phyloP scores from a whole-genome alignment of 2,329 filamentous ascomycete genomes.

The Exophiala spinifera region DNA sequence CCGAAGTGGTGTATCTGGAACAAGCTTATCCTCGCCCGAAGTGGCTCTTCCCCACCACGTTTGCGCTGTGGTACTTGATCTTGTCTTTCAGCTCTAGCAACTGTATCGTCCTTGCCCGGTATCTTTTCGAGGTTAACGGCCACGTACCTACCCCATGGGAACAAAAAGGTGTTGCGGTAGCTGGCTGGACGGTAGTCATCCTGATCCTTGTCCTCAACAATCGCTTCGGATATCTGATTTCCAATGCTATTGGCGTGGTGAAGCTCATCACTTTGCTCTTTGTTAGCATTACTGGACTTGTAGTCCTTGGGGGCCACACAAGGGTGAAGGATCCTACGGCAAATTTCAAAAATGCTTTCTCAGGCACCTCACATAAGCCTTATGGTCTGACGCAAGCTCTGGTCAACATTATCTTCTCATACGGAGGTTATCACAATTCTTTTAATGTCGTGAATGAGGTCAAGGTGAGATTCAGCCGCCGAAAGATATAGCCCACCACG shows the following conservation, averaged over 20 bases:
- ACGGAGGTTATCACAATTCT: slow-evolving; percentile 56
- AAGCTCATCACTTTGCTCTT: slow-evolving; percentile 47
- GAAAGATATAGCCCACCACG: background rate
- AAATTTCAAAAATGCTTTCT: slow-evolving; percentile 57
- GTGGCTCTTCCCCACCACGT: slow-evolving; percentile 62
- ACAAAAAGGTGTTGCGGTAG: slow-evolving; percentile 63
- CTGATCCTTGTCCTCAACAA: too few relatives aligned
- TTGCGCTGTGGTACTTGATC: slow-evolving; percentile 61
- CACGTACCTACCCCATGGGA: slow-evolving; percentile 57
- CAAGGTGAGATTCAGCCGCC: slow-evolving; percentile 29
- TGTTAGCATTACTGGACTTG: slow-evolving; percentile 59
- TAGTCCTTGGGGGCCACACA: slow-evolving; percentile 58
- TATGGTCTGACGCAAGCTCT: slow-evolving; percentile 58
- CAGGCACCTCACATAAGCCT: slow-evolving; percentile 44
- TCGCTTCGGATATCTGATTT: too few relatives aligned
- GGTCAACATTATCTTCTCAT: slow-evolving; percentile 59
- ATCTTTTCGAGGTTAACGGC: slow-evolving; percentile 59
- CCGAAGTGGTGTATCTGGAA: slow-evolving; percentile 66
- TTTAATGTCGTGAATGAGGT: slow-evolving; percentile 63
- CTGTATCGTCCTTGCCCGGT: slow-evolving; percentile 61
- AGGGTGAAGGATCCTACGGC: slow-evolving; percentile 47
- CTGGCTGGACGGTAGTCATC: slow-evolving; percentile 53
- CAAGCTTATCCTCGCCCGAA: slow-evolving; percentile 63
- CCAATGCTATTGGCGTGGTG: too few relatives aligned
- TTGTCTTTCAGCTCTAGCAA: slow-evolving; percentile 66